Percentiles rank a stretch among this genome's conserved stretches.
phyloP scores from a whole-genome alignment of 192 early-diverging fungal genomes.

The Lunasporangiospora selenospora region DNA sequence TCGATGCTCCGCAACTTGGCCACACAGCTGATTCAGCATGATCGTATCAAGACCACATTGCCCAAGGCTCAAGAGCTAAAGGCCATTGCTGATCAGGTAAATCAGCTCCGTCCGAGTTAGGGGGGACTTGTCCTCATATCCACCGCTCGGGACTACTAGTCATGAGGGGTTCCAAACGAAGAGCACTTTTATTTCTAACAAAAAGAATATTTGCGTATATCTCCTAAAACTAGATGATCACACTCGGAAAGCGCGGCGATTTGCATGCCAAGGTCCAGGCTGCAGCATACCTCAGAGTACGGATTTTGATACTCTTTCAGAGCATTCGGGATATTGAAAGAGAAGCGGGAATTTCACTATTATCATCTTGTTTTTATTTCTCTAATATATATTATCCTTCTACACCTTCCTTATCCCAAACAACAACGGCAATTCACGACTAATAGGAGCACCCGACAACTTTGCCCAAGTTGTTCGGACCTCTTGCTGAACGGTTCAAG shows the following conservation, averaged over 20 bases:
- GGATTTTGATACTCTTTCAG: background rate
- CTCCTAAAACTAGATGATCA: conserved; percentile 69
- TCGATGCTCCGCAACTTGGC: conserved; percentile 86
- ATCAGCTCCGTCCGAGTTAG: background rate
- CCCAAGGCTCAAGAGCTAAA: conserved; percentile 93
- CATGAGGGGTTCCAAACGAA: background rate
- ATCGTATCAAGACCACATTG: conserved; percentile 92
- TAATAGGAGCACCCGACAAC: conserved; percentile 71
- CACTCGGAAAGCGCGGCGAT: conserved; percentile 78
- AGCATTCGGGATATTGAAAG: background rate
- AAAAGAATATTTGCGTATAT: too few species aligned
- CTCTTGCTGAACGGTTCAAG: conserved; percentile 85
- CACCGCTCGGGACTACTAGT: background rate
- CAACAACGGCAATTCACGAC: background rate
- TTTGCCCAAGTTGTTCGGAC: conserved; percentile 82
- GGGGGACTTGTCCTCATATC: background rate
- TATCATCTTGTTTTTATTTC: background rate
- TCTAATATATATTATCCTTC: background rate
- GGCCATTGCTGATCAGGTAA: conserved; percentile 80
- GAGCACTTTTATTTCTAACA: background rate
- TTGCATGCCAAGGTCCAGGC: conserved; percentile 66
- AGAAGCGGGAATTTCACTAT: background rate
- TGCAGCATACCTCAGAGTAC: conserved; percentile 60
- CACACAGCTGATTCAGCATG: conserved; percentile 84
- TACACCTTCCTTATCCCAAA: background rate